phyloP scores from a whole-genome alignment of 2,329 filamentous ascomycete species.

The Tolypocladium capitatum region DNA sequence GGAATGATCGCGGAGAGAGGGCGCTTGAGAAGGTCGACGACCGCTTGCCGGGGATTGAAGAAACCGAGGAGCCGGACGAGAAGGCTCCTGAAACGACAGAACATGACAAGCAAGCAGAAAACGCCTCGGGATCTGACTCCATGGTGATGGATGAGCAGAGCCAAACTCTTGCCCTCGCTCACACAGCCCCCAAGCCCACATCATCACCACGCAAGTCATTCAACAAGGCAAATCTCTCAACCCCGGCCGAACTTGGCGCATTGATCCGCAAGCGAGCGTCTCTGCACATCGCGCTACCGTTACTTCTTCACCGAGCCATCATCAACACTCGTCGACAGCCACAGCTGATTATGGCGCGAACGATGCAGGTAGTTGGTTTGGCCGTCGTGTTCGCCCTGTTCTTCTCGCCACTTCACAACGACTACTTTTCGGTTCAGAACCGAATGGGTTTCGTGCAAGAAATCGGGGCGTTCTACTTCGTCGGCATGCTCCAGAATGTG shows the following conservation, averaged over 20 bases:
- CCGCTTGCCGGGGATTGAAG: conserved; percentile 15
- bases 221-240: conserved; percentile 37
- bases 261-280: conserved; percentile 50
- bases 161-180: neutral
- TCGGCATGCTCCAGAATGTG: conserved; percentile 70
- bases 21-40: conserved; percentile 2
- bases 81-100: conserved; percentile 4
- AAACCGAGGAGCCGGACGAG: conserved; percentile 13
- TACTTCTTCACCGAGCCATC: conserved; percentile 52
- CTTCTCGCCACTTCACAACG: conserved; percentile 56
- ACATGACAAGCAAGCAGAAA: conserved; percentile 1
- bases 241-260: conserved; percentile 59
- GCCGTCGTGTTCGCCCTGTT: conserved; percentile 52
- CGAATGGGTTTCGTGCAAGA: conserved; percentile 63
- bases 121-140: neutral
- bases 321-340: conserved; percentile 60
- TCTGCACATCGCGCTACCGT: conserved; percentile 48
- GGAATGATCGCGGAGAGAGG: conserved; percentile 23
- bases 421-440: conserved; percentile 60
- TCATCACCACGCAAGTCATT: conserved; percentile 24
- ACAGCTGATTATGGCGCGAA: conserved; percentile 47
- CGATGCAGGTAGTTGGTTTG: conserved; percentile 53
- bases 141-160: neutral
- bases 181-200: neutral
- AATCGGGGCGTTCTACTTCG: conserved; percentile 57